phyloP scores from a whole-genome alignment of 371 early-diverging fungal genomes.

The Umbelopsis sp. region DNA sequence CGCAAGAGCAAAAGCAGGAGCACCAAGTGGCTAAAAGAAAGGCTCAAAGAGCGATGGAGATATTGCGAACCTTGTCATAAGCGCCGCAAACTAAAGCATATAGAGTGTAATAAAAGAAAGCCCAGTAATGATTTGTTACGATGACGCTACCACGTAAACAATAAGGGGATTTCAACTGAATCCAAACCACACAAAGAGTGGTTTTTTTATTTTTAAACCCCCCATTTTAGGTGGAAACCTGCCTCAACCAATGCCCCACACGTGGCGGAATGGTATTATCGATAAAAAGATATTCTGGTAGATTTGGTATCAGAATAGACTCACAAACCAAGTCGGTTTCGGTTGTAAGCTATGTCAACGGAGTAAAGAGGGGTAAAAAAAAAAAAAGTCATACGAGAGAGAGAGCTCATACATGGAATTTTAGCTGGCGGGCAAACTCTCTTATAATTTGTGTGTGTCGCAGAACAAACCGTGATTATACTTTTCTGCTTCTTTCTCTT shows the following conservation, averaged over 20 bases:
- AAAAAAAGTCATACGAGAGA: background rate
- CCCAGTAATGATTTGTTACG: no score
- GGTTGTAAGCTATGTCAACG: background rate
- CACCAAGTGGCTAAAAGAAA: constrained; percentile 23
- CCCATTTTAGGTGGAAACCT: no score
- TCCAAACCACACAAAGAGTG: no score
- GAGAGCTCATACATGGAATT: background rate
- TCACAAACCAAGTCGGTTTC: background rate
- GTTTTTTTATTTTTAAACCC: no score
- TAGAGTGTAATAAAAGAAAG: no score
- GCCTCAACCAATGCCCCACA: background rate
- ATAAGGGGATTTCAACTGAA: no score
- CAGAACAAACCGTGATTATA: background rate
- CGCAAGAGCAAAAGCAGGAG: constrained; percentile 18
- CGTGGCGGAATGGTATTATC: background rate
- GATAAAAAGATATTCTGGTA: background rate
- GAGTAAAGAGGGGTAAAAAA: constrained; percentile 6
- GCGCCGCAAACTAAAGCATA: background rate
- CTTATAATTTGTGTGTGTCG: background rate
- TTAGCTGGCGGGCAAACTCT: no score
- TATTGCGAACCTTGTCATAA: constrained; percentile 5
- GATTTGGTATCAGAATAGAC: background rate
- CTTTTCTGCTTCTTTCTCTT: background rate
- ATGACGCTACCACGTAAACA: no score
- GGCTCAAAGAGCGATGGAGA: constrained; percentile 24